Evolutionary conservation across 768 basidiomycete species (phyloP).

Genomic region (Mycena rosella): DNA sequence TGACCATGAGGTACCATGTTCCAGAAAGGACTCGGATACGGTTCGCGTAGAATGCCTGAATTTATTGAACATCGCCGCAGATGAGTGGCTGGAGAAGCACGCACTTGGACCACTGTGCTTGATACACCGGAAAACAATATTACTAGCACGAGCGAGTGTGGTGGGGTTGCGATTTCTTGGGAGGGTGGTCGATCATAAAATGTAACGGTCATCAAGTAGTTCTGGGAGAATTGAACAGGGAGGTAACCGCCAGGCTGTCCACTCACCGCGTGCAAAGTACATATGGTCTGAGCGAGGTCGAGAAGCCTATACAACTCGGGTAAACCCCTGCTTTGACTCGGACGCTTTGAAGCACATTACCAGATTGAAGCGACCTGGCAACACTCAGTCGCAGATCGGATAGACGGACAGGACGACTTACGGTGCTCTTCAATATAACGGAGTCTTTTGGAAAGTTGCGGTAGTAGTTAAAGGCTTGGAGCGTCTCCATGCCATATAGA

Average conservation of each 20-base stretch:
- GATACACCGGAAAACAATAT: background rate
- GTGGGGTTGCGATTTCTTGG: background rate
- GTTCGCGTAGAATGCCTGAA: background rate
- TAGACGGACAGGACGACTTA: background rate
- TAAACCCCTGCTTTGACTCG: background rate
- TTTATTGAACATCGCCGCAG: background rate
- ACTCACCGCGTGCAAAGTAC: background rate
- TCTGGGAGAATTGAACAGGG: background rate
- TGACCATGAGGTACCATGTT: background rate
- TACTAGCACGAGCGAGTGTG: background rate
- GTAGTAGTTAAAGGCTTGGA: background rate
- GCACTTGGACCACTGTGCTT: background rate
- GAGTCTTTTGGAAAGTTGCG: constrained; percentile 1
- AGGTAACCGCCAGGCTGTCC: too few species aligned
- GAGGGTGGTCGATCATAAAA: background rate
- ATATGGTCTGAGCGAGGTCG: background rate
- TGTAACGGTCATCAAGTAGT: background rate
- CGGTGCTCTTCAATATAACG: background rate
- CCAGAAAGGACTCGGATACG: background rate
- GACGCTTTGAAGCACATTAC: background rate
- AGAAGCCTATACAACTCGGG: background rate
- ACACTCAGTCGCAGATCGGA: background rate
- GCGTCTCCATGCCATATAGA: background rate
- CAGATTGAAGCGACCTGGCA: background rate
- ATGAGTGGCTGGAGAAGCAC: background rate